Conservation (phyloP, 192 early-diverging fungal species). For the Anaeromyces robustus region DNA sequence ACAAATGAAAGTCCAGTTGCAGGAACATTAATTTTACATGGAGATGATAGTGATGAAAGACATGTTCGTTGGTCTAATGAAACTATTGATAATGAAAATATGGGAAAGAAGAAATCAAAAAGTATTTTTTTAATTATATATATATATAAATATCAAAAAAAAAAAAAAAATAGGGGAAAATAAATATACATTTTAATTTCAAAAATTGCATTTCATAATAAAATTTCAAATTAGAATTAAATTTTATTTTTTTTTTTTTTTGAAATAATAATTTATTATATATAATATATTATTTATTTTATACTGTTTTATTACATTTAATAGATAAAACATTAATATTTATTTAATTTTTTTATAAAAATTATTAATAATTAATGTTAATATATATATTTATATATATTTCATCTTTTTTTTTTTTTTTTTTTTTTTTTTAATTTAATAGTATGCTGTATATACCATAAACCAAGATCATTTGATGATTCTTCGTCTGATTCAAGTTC, state of each 20-base stretch:
- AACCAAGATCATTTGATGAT: conserved; percentile 10
- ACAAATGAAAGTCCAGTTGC: not conserved
- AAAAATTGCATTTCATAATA: no score
- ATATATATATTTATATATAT: no score
- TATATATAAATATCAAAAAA: not conserved
- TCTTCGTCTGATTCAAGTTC: conserved; percentile 6
- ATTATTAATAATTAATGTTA: no score
- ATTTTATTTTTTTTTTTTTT: no score
- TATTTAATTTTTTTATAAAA: no score
- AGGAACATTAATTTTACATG: not conserved
- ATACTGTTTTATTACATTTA: no score
- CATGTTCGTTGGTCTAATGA: not conserved
- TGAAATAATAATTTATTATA: no score
- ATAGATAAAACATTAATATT: no score
- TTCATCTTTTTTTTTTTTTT: not conserved
- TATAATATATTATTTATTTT: no score
- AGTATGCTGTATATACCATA: not conserved
- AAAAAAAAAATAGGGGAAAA: not conserved
- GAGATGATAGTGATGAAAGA: not conserved
- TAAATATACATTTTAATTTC: no score
- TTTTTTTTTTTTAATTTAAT: not conserved
- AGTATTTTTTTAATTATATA: not conserved
- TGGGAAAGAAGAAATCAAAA: not conserved
- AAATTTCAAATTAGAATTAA: no score
- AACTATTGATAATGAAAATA: not conserved